Evolutionary conservation across 2,329 filamentous ascomycete species (phyloP).

Genomic region (Calcarisporium arbuscula): DNA sequence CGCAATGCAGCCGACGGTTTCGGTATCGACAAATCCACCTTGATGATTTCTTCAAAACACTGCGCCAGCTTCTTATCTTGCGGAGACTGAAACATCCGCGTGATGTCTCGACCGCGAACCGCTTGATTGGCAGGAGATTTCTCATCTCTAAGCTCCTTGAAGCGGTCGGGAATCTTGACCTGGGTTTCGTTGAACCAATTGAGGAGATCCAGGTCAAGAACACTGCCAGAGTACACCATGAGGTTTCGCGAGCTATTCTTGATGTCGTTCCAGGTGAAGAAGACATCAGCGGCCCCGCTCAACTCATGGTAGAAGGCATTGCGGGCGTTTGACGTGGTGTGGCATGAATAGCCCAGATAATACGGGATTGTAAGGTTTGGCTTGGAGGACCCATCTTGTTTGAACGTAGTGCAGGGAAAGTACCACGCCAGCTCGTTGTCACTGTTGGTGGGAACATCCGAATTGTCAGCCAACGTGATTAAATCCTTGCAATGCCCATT

Average conservation of each 20-base stretch:
- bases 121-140: constrained; percentile 50
- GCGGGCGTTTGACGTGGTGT: constrained; percentile 66
- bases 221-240: constrained; percentile 88
- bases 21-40: constrained; percentile 95
- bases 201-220: constrained; percentile 82
- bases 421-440: constrained; percentile 84
- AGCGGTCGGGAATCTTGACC: constrained; percentile 68
- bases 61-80: constrained; percentile 75
- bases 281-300: constrained; percentile 72
- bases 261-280: constrained; percentile 92
- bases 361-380: constrained; percentile 69
- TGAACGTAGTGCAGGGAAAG: constrained; percentile 86
- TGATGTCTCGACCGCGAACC: constrained; percentile 81
- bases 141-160: constrained; percentile 72
- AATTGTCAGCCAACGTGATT: constrained; percentile 64
- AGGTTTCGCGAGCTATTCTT: constrained; percentile 84
- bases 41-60: constrained; percentile 90
- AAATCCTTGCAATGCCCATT: constrained; percentile 93
- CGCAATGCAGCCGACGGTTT: constrained; percentile 94
- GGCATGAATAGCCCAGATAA: constrained; percentile 83
- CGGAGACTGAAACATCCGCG: constrained; percentile 74
- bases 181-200: constrained; percentile 83
- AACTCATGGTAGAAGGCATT: constrained; percentile 69
- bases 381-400: constrained; percentile 80
- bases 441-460: constrained; percentile 72